phyloP scores from a whole-genome alignment of 1,284 basidiomycete species.

The Fomitopsis pinicola region DNA sequence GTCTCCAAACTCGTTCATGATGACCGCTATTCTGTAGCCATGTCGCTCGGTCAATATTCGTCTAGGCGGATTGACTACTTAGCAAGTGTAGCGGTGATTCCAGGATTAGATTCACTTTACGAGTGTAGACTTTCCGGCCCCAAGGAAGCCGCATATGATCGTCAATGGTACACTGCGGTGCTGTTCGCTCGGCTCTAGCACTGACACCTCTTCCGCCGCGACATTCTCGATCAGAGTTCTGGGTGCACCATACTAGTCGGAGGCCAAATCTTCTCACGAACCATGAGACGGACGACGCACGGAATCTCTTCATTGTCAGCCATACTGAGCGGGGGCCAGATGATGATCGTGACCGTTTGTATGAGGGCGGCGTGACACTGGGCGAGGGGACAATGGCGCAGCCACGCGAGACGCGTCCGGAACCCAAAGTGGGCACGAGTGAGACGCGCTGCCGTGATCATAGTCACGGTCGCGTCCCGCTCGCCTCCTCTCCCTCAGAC shows the following conservation, averaged over 20 bases:
- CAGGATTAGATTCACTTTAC: conserved; percentile 50
- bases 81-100: neutral
- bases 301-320: conserved; percentile 24
- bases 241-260: neutral
- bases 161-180: conserved; percentile 70
- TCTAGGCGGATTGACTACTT: conserved; percentile 32
- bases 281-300: conserved; percentile 13
- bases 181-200: conserved; percentile 4
- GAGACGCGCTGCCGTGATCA: conserved; percentile 1
- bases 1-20: conserved; percentile 94
- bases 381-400: neutral
- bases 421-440: neutral
- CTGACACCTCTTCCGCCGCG: neutral
- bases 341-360: no score
- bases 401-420: neutral
- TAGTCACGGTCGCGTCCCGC: conserved; percentile 1
- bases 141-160: conserved; percentile 88
- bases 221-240: conserved; percentile 45
- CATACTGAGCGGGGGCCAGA: conserved; percentile 2
- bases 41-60: conserved; percentile 88
- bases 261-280: neutral
- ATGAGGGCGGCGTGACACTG: neutral
- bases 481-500: conserved; percentile 1
- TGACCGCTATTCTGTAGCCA: conserved; percentile 92
- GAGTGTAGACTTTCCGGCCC: conserved; percentile 88